Evolutionary conservation across 768 basidiomycete species (phyloP), one percentile per base, ranked within the genome.

Genomic region (Calocybe cyanea): DNA sequence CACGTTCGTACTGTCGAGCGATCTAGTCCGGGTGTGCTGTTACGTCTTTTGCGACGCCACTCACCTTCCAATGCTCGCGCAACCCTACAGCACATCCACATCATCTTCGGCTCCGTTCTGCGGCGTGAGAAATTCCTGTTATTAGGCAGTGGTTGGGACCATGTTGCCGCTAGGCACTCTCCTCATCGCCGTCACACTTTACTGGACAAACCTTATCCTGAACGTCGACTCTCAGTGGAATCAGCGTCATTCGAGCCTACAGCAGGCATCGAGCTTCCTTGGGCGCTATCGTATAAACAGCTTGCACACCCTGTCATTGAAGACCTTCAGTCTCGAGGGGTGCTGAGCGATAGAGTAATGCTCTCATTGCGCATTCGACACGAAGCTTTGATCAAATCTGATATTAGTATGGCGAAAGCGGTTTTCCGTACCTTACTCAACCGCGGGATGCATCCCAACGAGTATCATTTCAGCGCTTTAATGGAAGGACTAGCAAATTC

Each of bases 381-480:
- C 37, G 81, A 87, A 49, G 79, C 74, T 7, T 68, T 80, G 15
- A 60, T 77, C 36, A 72, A 73, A 45, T 57, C 68, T 33, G 76
- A 86, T 53, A 60, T 77, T 46, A 65, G 70, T 32, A 61, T 72
- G 3, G 81, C 85, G 6, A 63, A 75, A 42, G 67, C 69, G 9
- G 62, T 81, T 31, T 83, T 89, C 52, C 68, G 74, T 17, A 60
- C 67, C 15, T 76, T 92, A 69, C 60, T 87, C 41, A 68, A 71
- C 39, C 78, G 79, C 46, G 90, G 90, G 8, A 70, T 93, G 44
- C 77, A 77, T 38, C 83, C 87, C 8, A 85, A 80, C 55, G 70
- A 71, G 45, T 79, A 87, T 58, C 91, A 93, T 63, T 84, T 81
- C 54, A 70, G 72, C 23, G 81, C 87, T 42, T 66, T 93, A 47